Evolutionary conservation across 371 early-diverging fungal genomes (phyloP).

Genomic region (Phascolomyces articulosus): DNA sequence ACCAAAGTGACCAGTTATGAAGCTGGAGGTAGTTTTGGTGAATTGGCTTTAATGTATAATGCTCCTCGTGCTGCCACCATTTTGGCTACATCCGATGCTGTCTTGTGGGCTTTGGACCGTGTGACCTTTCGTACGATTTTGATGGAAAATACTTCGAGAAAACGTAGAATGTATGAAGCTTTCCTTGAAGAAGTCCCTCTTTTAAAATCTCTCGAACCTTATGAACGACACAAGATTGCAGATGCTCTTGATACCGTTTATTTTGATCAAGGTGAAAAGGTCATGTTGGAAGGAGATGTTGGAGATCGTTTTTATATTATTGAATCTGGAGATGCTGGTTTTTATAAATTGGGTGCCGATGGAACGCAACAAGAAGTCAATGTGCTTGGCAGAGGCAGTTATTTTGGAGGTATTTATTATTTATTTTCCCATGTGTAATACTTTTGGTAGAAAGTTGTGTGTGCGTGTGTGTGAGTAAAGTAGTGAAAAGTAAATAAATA

Average conservation of each 20-base stretch:
- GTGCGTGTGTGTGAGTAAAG: too few relatives aligned
- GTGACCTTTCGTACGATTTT: conserved; percentile 79
- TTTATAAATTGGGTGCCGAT: conserved; percentile 39
- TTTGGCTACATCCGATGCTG: conserved; percentile 60
- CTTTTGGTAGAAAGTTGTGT: too few relatives aligned
- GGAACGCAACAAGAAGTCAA: conserved; percentile 81
- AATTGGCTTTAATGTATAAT: conserved; percentile 90
- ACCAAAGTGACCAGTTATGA: conserved; percentile 66
- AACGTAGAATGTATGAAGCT: conserved; percentile 75
- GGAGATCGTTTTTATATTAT: conserved; percentile 74
- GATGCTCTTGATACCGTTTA: conserved; percentile 76
- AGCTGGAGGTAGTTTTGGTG: conserved; percentile 82
- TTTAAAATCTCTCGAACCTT: conserved; percentile 64
- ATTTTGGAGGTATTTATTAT: conserved; percentile 85
- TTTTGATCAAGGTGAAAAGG: conserved; percentile 67
- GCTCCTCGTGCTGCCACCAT: conserved; percentile 90
- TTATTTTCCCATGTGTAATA: too few relatives aligned
- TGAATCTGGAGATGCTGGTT: conserved; percentile 82
- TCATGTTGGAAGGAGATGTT: conserved; percentile 73
- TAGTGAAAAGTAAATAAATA: too few relatives aligned
- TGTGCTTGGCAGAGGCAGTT: conserved; percentile 83
- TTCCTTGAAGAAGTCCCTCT: conserved; percentile 77
- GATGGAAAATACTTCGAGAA: conserved; percentile 75
- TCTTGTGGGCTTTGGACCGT: conserved; percentile 84
- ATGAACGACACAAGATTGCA: conserved; percentile 82